Conservation (phyloP, 768 basidiomycete species). For the Fomitopsis serialis region DNA sequence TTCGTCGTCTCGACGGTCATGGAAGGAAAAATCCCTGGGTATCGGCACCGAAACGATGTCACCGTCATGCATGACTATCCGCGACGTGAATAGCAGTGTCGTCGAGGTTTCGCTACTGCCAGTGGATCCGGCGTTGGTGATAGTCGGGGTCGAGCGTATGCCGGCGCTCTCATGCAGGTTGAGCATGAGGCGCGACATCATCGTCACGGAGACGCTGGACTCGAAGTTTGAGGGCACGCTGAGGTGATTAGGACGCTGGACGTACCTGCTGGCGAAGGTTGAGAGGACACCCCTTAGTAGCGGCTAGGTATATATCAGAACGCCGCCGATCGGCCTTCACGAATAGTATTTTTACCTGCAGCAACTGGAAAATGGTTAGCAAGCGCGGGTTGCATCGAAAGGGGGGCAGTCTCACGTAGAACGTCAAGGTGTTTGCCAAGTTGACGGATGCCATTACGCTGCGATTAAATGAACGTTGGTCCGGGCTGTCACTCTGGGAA, state of each 20-base stretch:
- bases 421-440: conserved; percentile 41
- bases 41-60: not conserved
- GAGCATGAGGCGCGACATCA: conserved; percentile 53
- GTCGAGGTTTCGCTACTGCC: conserved; percentile 13
- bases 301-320: conserved; percentile 24
- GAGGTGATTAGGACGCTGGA: not conserved
- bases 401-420: conserved; percentile 25
- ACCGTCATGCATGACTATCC: conserved; percentile 2
- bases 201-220: conserved; percentile 40
- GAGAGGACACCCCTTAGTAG: conserved; percentile 42
- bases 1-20: not conserved
- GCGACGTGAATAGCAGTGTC: conserved; percentile 16
- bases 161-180: conserved; percentile 41
- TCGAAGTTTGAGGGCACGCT: not conserved
- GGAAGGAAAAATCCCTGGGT: not conserved
- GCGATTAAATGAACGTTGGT: not conserved
- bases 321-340: too few species aligned
- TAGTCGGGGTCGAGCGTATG: conserved; percentile 1
- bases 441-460: conserved; percentile 51
- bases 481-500: not conserved
- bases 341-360: not conserved
- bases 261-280: conserved; percentile 45
- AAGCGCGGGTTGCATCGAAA: not conserved
- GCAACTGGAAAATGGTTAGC: not conserved
- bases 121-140: too few species aligned